Evolutionary conservation across 306 rosid species (phyloP), one percentile per base, ranked within the genome.

Genomic region (Carpinus fangiana): DNA sequence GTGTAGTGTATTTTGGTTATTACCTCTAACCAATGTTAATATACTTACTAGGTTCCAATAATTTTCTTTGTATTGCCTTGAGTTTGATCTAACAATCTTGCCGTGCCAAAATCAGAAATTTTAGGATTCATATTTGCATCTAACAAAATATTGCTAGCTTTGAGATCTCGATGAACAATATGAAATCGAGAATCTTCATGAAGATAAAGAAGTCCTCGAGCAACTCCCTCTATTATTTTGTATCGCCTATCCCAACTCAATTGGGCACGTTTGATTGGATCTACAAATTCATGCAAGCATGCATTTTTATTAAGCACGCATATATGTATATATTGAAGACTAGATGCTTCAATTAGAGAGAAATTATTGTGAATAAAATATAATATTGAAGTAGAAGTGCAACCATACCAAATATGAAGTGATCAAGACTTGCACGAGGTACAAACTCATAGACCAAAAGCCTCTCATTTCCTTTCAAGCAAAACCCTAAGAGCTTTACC

Each of bases 1-100:
- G 43, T 38, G 43, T 38, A 4, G 43, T 38, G 43, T 38, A 38
- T 5, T 38, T 0, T 12, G 2, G 62, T 10, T 31, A 31, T 31
- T 31, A 31, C 34, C 34, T 7, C 8, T 56, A 57, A 4, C 18
- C 12, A 9, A 20, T 16, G 2, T 8, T 1, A 31, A 75, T 62
- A 8, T 57, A 20, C 87, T 80, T 79, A 84, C 82, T 64, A 66
- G 1, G 87, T 80, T 13, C 82, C 87, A 1, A 72, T 73, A 51
- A 80, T 41, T 67, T 1, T 3, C 45, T 6, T 55, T 1, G 76
- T 84, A 28, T 46, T 67, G 41, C 31, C 34, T 21, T 57, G 31
- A 57, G 5, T 57, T 57, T 57, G 64, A 57, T 57, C 34, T 57
- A 8, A 56, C 9, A 56, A 56, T 56, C 28, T 56, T 9, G 62